phyloP scores from a whole-genome alignment of 257 asterid genomes.

The Paulownia fortunei region DNA sequence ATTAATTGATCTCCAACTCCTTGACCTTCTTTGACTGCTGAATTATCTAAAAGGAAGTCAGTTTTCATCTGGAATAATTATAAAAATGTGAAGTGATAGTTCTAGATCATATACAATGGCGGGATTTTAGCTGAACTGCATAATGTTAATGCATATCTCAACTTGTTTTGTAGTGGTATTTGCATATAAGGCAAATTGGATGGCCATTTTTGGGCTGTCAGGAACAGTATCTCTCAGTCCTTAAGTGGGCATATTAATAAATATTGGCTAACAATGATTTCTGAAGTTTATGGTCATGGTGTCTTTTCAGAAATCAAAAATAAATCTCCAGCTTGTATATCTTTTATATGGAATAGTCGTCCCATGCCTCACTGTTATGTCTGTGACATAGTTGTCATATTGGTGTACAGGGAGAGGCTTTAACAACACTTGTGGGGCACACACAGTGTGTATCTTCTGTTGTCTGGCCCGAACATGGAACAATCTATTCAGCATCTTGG shows the following conservation, averaged over 20 bases:
- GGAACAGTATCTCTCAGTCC: background rate
- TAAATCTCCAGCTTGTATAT: background rate
- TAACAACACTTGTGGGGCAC: constrained; percentile 87
- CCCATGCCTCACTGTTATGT: background rate
- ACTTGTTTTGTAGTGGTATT: constrained; percentile 1
- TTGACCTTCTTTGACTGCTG: constrained; percentile 17
- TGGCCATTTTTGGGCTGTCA: background rate
- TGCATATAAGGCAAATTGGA: constrained; percentile 15
- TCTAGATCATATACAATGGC: background rate
- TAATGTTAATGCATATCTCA: background rate
- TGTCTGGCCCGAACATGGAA: constrained; percentile 71
- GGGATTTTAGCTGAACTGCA: background rate
- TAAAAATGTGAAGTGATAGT: constrained; percentile 11
- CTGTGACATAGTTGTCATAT: constrained; percentile 24
- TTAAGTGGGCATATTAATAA: background rate
- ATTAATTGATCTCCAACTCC: background rate
- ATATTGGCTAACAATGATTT: background rate
- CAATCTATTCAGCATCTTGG: constrained; percentile 93
- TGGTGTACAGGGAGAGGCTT: constrained; percentile 73
- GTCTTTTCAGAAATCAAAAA: constrained; percentile 8
- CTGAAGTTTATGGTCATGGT: background rate
- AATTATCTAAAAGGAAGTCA: background rate
- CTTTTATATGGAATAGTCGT: constrained; percentile 21
- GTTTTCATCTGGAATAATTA: background rate
- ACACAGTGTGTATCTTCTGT: constrained; percentile 91